Conservation (phyloP, 2,329 filamentous ascomycete genomes). For the Aspergillus aculeatinus region DNA sequence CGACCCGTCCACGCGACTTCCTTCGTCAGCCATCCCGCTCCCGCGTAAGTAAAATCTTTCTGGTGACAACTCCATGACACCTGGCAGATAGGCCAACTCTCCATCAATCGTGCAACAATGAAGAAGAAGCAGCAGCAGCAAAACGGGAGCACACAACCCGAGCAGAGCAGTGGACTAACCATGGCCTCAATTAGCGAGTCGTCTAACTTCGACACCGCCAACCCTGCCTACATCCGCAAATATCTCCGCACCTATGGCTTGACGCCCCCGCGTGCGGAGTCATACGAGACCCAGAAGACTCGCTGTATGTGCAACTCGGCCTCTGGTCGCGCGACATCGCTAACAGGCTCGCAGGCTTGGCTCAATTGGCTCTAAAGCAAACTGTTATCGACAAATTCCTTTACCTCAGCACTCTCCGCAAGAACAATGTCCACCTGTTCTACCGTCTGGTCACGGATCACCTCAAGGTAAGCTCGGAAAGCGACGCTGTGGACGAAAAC, state of each 20-base stretch:
- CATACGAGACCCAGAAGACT: conserved; percentile 50
- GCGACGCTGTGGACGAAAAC: conserved; percentile 3
- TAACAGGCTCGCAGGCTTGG: conserved; percentile 35
- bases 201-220: conserved; percentile 50
- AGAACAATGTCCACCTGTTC: conserved; percentile 55
- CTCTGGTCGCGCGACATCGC: background rate
- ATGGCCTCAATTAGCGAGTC: conserved; percentile 31
- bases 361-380: conserved; percentile 48
- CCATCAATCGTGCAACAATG: background rate
- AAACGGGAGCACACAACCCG: background rate
- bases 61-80: no score
- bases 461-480: conserved; percentile 37
- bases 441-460: conserved; percentile 52
- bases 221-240: conserved; percentile 51
- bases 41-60: conserved; percentile 29
- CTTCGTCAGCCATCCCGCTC: conserved; percentile 32
- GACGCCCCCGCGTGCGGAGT: conserved; percentile 50
- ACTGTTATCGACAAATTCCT: conserved; percentile 52
- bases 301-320: conserved; percentile 37
- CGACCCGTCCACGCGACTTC: conserved; percentile 38
- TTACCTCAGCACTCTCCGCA: conserved; percentile 51
- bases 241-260: conserved; percentile 53
- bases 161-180: conserved; percentile 9
- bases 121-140: background rate
- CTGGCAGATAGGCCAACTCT: background rate